Evolutionary conservation across 1,284 basidiomycete species (phyloP).

Genomic region (Caloboletus firmus): DNA sequence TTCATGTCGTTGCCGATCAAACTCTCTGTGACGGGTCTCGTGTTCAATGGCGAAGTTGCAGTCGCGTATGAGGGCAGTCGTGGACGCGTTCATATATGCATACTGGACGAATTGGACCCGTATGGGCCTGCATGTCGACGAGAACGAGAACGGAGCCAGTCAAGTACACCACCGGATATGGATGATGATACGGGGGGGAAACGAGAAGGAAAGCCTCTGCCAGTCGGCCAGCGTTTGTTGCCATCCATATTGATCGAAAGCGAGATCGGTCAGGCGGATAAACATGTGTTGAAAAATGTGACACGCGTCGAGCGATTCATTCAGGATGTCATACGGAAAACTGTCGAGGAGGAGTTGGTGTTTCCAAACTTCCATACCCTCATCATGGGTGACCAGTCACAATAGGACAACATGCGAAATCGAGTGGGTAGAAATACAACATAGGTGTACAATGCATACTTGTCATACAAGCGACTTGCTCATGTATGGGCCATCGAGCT

Average conservation of each 20-base stretch:
- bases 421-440: conserved; percentile 13
- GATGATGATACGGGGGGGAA: conserved; percentile 41
- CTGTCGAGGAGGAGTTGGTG: conserved; percentile 90
- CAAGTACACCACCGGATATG: conserved; percentile 41
- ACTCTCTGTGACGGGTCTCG: conserved; percentile 84
- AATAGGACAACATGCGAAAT: conserved; percentile 1
- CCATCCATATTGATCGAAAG: conserved; percentile 93
- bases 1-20: conserved; percentile 98
- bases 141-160: conserved; percentile 34
- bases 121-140: conserved; percentile 63
- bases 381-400: conserved; percentile 51
- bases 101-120: conserved; percentile 83
- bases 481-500: conserved; percentile 97
- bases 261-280: conserved; percentile 94
- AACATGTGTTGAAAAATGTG: conserved; percentile 95
- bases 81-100: conserved; percentile 80
- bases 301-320: conserved; percentile 96
- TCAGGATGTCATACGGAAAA: conserved; percentile 91
- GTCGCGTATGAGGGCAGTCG: conserved; percentile 88
- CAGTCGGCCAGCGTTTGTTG: conserved; percentile 83
- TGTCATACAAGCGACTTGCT: conserved; percentile 67
- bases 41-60: conserved; percentile 85
- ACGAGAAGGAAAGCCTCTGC: conserved; percentile 58
- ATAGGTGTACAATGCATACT: conserved; percentile 9
- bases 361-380: conserved; percentile 93